Base-by-base conservation (phyloP, 495 filamentous ascomycete genomes). In the Trichoderma reesei region DNA sequence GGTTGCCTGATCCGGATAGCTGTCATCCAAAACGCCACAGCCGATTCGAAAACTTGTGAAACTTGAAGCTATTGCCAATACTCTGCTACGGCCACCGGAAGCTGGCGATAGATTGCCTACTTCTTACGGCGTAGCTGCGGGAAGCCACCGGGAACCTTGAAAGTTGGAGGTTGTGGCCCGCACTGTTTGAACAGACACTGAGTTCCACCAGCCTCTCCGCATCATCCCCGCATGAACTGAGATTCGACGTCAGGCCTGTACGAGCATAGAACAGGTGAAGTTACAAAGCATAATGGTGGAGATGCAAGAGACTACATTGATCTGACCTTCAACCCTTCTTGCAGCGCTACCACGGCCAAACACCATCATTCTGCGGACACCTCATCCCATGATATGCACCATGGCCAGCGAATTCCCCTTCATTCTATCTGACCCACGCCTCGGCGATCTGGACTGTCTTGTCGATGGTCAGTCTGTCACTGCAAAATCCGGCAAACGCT, bases 401-500 rank as follows among this genome's bases (percentile, higher is more conserved):
- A 61, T 61, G 59, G 59, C 9, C 33, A 61, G 8, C 14, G 18
- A 61, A 8, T 44, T 66, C 8, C 65, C 65, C 11, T 66, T 66
- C 18, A 63, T 51, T 31, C 39, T 66, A 10, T 33, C 42, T 20
- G 20, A 66, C 39, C 37, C 66, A 31, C 42, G 60, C 62, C 65
- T 64, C 13, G 61, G 63, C 59, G 41, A 74, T 10, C 64, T 65
- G 1, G 64, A 68, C 42, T 62, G 66, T 36, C 68, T 69, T 38
- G 66, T 71, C 39, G 69, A 71, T 59, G 69, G 51, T 38, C 60
- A 68, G 65, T 69, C 64, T 63, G 61, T 68, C 5, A 4, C 18
- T 3, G 65, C 67, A 11, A 59, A 60, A 16, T 65, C 71, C 16
- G 65, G 64, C 13, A 63, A 67, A 44, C 67, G 65, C 5, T 72